Conservation (phyloP, 2,329 filamentous ascomycete genomes). For the Diaporthe amygdali region DNA sequence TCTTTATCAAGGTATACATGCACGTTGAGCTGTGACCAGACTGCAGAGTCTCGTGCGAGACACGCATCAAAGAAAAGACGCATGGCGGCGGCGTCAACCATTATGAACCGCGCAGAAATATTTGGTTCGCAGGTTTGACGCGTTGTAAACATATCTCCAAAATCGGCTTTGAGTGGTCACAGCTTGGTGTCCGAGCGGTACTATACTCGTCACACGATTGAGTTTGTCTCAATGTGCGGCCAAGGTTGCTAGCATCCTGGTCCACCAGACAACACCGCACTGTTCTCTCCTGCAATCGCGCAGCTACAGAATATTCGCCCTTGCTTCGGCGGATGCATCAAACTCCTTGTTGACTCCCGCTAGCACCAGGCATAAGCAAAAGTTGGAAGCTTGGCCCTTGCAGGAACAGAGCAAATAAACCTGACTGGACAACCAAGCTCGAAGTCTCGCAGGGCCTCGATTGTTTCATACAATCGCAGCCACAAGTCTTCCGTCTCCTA, state of each 20-base stretch:
- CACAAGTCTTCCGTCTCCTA: neutral
- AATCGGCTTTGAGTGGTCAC: neutral
- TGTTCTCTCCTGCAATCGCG: neutral
- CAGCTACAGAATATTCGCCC: neutral
- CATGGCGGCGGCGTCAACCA: neutral
- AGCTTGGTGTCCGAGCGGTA: conserved; percentile 3
- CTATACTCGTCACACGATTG: neutral
- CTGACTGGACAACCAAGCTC: neutral
- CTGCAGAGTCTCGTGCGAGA: conserved; percentile 5
- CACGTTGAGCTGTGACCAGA: neutral
- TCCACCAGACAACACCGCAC: neutral
- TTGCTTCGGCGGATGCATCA: neutral
- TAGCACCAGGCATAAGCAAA: neutral
- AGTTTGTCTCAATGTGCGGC: neutral
- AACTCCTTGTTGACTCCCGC: neutral
- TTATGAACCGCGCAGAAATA: neutral
- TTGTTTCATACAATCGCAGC: no score
- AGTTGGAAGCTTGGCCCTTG: neutral
- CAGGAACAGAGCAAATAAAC: neutral
- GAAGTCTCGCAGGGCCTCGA: neutral
- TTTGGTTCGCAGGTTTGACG: neutral
- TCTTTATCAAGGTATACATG: neutral
- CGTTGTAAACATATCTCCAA: neutral
- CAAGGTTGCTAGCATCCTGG: neutral
- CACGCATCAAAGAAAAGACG: conserved; percentile 29